phyloP scores from a whole-genome alignment of 441 rosid species.

The Francoa sonchifolia region DNA sequence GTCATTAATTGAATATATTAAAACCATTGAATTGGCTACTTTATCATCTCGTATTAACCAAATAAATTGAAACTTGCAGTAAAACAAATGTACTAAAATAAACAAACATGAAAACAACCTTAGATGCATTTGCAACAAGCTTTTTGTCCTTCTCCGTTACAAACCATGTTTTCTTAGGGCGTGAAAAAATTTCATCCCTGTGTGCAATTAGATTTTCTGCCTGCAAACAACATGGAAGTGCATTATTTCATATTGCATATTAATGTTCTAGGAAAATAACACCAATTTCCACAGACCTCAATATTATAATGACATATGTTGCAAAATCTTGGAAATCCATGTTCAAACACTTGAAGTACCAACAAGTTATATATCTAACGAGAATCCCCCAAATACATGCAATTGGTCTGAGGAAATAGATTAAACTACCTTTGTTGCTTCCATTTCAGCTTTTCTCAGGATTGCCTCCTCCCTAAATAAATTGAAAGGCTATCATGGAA shows the following conservation, averaged over 20 bases:
- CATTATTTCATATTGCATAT: too few species aligned
- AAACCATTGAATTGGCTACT: too few species aligned
- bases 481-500: constrained; percentile 12
- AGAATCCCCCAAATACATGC: background rate
- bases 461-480: constrained; percentile 75
- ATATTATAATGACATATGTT: too few species aligned
- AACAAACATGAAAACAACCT: constrained; percentile 26
- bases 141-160: constrained; percentile 81
- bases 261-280: too few species aligned
- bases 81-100: background rate
- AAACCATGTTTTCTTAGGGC: constrained; percentile 95
- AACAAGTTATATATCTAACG: too few species aligned
- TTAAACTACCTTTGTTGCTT: constrained; percentile 68
- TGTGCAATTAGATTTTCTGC: constrained; percentile 89
- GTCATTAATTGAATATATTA: constrained; percentile 2
- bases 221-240: constrained; percentile 24
- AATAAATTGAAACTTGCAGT: too few species aligned
- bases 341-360: too few species aligned
- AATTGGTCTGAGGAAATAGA: background rate
- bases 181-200: constrained; percentile 74
- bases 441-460: constrained; percentile 94
- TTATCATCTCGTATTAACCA: too few species aligned
- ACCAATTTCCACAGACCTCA: background rate
- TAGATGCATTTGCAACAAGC: constrained; percentile 51
- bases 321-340: too few species aligned